Base-by-base conservation (phyloP, 495 filamentous ascomycete genomes). In the Aspergillus campestris region DNA sequence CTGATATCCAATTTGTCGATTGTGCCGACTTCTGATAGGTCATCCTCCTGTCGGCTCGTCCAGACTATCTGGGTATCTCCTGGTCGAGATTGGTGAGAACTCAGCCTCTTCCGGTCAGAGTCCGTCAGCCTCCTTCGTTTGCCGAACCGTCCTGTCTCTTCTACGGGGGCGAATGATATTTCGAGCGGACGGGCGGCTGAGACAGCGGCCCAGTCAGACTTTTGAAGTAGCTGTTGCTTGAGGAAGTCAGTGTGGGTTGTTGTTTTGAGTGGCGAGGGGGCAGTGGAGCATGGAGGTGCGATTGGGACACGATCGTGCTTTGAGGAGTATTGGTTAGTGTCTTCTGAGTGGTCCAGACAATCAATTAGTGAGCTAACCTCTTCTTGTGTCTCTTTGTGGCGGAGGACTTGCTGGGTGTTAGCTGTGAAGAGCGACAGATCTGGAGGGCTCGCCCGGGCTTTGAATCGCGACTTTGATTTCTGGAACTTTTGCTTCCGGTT, bases 91-190 rank as follows among this genome's bases (percentile, higher is more conserved):
- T 33, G 31, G 7, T 41, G 8, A 15, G 51, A 31, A 32, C 50
- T 55, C 41, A 65, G 44, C 30, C 63, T 56, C 29, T 48, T 48
- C 13, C 53, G 52, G 32, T 71, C 65, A 0, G 36, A 31, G 5
- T 61, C 58, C n/a, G 63, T 67, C 28, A 71, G 36, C 53, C 48
- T 65, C 12, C 68, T 50, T 40, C 68, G 52, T 49, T 64, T 70
- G 3, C 66, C 68, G 53, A 71, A 65, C 14, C 47, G 51, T 40
- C 56, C 60, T 3, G 56, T 33, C 36, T 65, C 61, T n/a, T 60
- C 57, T 6, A 37, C 40, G 0, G 56, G 42, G 3, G 59, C 45
- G 36, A 70, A 70, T 11, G 53, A 12, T 6, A 72, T 51, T 3
- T 60, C 48, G 8, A 71, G 40, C 7, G 69, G 65, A 38, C 61